phyloP scores from a whole-genome alignment of 2,329 filamentous ascomycete genomes.

The Coniochaeta hoffmannii region DNA sequence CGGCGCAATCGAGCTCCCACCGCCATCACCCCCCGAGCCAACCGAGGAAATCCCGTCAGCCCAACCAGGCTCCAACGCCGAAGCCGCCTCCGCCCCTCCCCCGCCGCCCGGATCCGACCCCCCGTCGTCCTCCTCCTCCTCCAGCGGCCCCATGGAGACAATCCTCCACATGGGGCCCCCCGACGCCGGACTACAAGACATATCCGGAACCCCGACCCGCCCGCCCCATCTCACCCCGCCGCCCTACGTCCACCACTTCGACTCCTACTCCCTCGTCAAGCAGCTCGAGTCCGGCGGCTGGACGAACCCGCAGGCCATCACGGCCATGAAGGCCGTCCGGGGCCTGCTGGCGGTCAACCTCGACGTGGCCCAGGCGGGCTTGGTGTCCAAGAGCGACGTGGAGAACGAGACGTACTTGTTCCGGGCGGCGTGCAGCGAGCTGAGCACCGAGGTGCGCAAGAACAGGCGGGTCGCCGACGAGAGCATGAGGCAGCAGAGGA shows the following conservation, averaged over 20 bases:
- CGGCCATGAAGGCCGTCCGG: slow-evolving; percentile 87
- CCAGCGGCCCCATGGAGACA: slow-evolving; percentile 43
- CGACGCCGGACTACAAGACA: slow-evolving; percentile 12
- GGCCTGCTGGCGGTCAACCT: slow-evolving; percentile 71
- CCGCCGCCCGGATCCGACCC: not conserved
- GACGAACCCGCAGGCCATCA: slow-evolving; percentile 66
- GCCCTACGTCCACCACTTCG: slow-evolving; percentile 91
- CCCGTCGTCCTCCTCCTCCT: too few relatives aligned
- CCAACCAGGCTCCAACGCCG: not conserved
- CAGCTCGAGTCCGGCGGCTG: slow-evolving; percentile 68
- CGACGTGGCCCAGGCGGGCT: slow-evolving; percentile 66
- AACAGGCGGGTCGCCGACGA: slow-evolving; percentile 71
- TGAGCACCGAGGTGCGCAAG: slow-evolving; percentile 79
- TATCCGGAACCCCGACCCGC: slow-evolving; percentile 15
- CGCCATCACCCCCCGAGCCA: not conserved
- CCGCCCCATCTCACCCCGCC: slow-evolving; percentile 64
- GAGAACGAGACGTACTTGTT: slow-evolving; percentile 96
- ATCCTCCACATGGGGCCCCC: slow-evolving; percentile 33
- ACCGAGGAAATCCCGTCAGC: not conserved
- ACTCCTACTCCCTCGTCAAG: slow-evolving; percentile 84
- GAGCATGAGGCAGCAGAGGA: slow-evolving; percentile 73
- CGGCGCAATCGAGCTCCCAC: not conserved
- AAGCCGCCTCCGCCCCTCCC: not conserved
- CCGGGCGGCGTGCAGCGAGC: slow-evolving; percentile 84
- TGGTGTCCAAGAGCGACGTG: slow-evolving; percentile 86